phyloP scores from a whole-genome alignment of 108 stramenopile species.

The Nitzschia palea region DNA sequence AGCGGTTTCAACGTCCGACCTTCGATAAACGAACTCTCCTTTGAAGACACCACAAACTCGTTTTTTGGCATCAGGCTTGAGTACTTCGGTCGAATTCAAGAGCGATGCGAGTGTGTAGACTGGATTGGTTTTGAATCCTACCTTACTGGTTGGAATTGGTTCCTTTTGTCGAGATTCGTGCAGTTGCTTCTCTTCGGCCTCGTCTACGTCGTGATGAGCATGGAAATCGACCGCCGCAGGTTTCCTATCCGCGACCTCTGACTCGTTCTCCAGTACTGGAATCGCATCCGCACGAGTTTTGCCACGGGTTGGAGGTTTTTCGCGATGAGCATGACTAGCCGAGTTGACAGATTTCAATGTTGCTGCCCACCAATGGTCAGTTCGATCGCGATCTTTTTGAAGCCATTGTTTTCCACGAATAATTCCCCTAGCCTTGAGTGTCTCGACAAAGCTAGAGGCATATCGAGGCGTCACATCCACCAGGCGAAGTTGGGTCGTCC shows the following conservation, averaged over 20 bases:
- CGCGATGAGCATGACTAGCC: background rate
- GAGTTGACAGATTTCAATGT: slow-evolving; percentile 11
- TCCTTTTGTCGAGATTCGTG: slow-evolving; percentile 40
- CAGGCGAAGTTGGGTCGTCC: slow-evolving; percentile 29
- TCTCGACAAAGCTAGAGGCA: slow-evolving; percentile 61
- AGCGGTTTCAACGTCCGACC: slow-evolving; percentile 75
- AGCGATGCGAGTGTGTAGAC: slow-evolving; percentile 70
- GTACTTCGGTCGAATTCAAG: slow-evolving; percentile 66
- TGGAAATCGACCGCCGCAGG: background rate
- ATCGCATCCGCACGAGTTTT: slow-evolving; percentile 44
- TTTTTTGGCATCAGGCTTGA: slow-evolving; percentile 71
- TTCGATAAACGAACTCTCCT: slow-evolving; percentile 73
- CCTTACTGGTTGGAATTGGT: slow-evolving; percentile 80
- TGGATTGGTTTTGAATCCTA: slow-evolving; percentile 73
- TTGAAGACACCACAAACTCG: slow-evolving; percentile 84
- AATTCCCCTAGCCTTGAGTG: slow-evolving; percentile 63
- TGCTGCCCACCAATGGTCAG: slow-evolving; percentile 26
- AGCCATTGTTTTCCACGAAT: slow-evolving; percentile 18
- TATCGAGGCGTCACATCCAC: slow-evolving; percentile 89
- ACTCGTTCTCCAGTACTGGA: slow-evolving; percentile 33
- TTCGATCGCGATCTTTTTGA: background rate
- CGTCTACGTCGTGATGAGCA: slow-evolving; percentile 22
- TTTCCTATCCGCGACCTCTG: slow-evolving; percentile 8
- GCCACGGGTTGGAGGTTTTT: slow-evolving; percentile 25
- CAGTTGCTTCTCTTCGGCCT: slow-evolving; percentile 57